Percentiles rank a stretch among this genome's conserved stretches.
Evolutionary conservation across 2,329 filamentous ascomycete species (phyloP).

Genomic region (Tolypocladium album): DNA sequence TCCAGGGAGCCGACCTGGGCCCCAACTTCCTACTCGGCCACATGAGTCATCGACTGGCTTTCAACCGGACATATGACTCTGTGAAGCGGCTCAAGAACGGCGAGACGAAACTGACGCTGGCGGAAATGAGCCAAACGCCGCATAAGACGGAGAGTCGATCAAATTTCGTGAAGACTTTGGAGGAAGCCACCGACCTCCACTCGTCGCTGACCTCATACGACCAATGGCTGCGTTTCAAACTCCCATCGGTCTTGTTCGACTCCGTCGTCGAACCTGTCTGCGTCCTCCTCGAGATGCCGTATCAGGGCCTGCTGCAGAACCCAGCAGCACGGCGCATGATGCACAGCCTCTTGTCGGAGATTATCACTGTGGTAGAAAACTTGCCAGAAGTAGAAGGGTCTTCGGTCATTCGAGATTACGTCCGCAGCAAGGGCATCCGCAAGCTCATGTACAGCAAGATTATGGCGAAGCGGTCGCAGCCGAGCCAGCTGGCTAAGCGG

Average conservation of each 20-base stretch:
- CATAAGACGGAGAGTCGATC: constrained; percentile 9
- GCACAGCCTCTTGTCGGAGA: constrained; percentile 62
- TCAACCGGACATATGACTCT: constrained; percentile 26
- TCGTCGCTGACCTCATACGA: constrained; percentile 15
- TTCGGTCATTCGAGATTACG: constrained; percentile 42
- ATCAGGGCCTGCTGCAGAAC: constrained; percentile 61
- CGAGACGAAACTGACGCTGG: constrained; percentile 18
- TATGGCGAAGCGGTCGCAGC: constrained; percentile 32
- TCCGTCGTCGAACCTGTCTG: constrained; percentile 74
- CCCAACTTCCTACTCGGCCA: constrained; percentile 70
- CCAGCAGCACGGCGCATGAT: constrained; percentile 54
- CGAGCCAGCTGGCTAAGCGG: constrained; percentile 58
- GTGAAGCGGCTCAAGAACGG: constrained; percentile 25
- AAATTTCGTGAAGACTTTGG: constrained; percentile 12
- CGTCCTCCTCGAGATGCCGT: constrained; percentile 65
- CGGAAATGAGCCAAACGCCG: constrained; percentile 7
- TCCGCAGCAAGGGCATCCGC: constrained; percentile 51
- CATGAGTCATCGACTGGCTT: constrained; percentile 35
- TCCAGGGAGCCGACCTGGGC: constrained; percentile 50
- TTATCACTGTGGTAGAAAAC: constrained; percentile 56
- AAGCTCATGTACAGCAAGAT: constrained; percentile 37
- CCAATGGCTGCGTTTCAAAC: constrained; percentile 57
- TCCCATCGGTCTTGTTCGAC: constrained; percentile 68
- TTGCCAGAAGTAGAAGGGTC: constrained; percentile 64
- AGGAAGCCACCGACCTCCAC: constrained; percentile 10